These are phyloP conservation scores for Mycena vulgaris DNA, from an alignment of 768 basidiomycete species.

Conservation along the genomic window DNA sequence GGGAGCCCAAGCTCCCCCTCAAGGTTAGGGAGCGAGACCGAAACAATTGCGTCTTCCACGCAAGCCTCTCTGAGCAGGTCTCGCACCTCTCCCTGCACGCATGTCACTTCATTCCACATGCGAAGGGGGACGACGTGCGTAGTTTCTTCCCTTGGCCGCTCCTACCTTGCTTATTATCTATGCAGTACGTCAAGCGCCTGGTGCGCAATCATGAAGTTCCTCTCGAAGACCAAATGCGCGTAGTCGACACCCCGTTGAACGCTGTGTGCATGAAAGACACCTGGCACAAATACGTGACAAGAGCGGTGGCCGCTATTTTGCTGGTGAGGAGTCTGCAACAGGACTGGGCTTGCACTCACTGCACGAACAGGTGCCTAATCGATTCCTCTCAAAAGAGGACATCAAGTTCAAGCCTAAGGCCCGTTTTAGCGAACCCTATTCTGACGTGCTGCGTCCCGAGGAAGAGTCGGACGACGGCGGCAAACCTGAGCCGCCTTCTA, in stretches of 20 bases:
- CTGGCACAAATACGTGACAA: background rate
- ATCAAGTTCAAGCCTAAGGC: background rate
- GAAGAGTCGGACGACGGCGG: background rate
- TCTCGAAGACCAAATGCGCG: background rate
- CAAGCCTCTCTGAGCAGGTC: background rate
- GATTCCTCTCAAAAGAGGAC: slow-evolving; percentile 14
- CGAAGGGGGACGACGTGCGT: background rate
- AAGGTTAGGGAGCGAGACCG: no score
- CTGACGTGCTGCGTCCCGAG: background rate
- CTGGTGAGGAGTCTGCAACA: slow-evolving; percentile 12
- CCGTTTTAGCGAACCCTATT: slow-evolving; percentile 1
- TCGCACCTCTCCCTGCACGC: background rate
- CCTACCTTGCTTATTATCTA: slow-evolving; percentile 8
- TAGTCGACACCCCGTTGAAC: background rate
- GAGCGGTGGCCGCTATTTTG: background rate
- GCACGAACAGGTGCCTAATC: slow-evolving; percentile 12
- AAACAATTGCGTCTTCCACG: no score
- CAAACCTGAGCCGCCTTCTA: background rate
- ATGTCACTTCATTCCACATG: slow-evolving; percentile 3
- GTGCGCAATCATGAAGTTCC: slow-evolving; percentile 6
- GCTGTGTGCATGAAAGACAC: background rate
- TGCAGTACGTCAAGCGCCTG: slow-evolving; percentile 3
- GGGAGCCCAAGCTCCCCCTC: no score
- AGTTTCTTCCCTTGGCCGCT: background rate
- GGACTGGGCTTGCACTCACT: slow-evolving; percentile 17